phyloP scores from a whole-genome alignment of 805 yeast species.

The Candida qinlingensis region DNA sequence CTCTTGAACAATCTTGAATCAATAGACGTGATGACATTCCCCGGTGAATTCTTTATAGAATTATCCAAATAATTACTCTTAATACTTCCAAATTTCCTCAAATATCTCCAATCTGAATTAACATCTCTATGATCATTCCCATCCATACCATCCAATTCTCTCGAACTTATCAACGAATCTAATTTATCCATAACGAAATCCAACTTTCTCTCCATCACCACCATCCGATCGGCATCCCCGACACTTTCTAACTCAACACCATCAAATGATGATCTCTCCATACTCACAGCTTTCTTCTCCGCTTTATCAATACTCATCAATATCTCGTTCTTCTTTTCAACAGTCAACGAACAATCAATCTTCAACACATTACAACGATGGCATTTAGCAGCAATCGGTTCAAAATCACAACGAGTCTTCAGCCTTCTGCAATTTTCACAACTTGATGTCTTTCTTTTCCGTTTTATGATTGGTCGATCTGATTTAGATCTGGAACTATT shows the following conservation, averaged over 20 bases:
- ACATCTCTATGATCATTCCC: no score
- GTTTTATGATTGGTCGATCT: conserved; percentile 18
- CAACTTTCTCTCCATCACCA: conserved; percentile 14
- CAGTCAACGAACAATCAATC: conserved; percentile 39
- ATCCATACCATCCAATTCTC: neutral
- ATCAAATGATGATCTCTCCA: conserved; percentile 7
- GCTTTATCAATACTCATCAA: no score
- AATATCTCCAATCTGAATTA: conserved; percentile 10
- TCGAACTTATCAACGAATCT: conserved; percentile 11
- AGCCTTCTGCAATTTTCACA: conserved; percentile 50
- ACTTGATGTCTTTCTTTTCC: conserved; percentile 36
- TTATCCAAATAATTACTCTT: conserved; percentile 23
- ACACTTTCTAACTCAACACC: conserved; percentile 23
- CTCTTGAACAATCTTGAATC: conserved; percentile 36
- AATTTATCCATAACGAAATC: conserved; percentile 25
- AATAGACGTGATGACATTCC: conserved; percentile 31
- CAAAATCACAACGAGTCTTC: conserved; percentile 54
- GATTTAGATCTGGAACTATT: neutral
- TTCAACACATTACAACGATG: conserved; percentile 46
- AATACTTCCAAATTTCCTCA: conserved; percentile 10
- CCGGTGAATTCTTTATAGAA: conserved; percentile 30
- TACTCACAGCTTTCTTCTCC: no score
- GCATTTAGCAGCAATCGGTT: conserved; percentile 38
- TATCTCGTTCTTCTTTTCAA: no score
- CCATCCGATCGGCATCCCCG: conserved; percentile 8